These are phyloP conservation scores for Amniculicola lignicola DNA, from an alignment of 495 filamentous ascomycete genomes.

Conservation along the genomic window DNA sequence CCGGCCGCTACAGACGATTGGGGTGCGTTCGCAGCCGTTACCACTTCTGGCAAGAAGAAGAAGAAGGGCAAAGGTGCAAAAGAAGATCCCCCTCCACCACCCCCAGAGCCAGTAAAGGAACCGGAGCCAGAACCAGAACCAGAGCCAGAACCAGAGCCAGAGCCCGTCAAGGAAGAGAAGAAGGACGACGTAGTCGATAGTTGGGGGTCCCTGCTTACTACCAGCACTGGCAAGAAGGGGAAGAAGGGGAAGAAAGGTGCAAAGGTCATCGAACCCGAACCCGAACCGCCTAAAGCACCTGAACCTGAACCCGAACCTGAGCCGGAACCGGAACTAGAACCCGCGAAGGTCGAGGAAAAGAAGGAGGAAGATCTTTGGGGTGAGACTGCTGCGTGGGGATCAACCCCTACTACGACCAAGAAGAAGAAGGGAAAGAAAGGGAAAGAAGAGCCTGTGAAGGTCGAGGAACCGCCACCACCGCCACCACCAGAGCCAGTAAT, in stretches of 20 bases:
- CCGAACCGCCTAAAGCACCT: conserved; percentile 25
- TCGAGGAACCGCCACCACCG: conserved; percentile 14
- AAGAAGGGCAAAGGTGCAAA: conserved; percentile 25
- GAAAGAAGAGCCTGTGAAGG: conserved; percentile 14
- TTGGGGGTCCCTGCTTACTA: not conserved
- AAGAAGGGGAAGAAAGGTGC: conserved; percentile 19
- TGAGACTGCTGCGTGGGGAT: conserved; percentile 19
- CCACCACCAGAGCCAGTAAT: conserved; percentile 9
- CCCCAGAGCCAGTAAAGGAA: not conserved
- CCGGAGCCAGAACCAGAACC: conserved; percentile 20
- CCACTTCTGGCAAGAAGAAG: conserved; percentile 16
- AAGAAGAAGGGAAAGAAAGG: conserved; percentile 31
- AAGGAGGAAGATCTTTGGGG: conserved; percentile 26
- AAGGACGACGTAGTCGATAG: conserved; percentile 10
- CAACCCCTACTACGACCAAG: conserved; percentile 15
- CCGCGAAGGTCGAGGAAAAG: conserved; percentile 1
- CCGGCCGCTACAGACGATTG: conserved; percentile 14
- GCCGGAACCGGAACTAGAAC: conserved; percentile 28
- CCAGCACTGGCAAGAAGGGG: conserved; percentile 11
- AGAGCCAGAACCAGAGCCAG: conserved; percentile 44
- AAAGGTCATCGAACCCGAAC: conserved; percentile 4
- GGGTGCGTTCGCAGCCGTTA: conserved; percentile 7
- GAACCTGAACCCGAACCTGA: conserved; percentile 39
- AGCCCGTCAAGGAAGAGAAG: conserved; percentile 38
- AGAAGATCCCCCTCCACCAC: conserved; percentile 1